A percentile compares a stretch with the other conserved stretches of the same genome.
Evolutionary conservation across 768 basidiomycete genomes (phyloP).

Genomic region (Kwoniella shandongensis): DNA sequence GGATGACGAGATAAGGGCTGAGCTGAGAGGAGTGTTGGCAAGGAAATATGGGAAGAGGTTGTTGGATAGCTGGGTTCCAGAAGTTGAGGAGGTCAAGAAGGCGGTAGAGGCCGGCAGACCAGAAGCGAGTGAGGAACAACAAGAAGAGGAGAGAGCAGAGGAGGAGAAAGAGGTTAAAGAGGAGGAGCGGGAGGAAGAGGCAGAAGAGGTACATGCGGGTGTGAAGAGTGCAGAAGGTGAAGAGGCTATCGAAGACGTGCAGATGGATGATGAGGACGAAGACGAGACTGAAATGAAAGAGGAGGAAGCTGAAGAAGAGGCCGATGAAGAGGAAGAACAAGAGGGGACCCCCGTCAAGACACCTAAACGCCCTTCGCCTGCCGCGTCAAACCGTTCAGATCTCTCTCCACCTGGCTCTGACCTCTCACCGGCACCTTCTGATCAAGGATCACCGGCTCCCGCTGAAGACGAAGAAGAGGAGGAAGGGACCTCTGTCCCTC

Average conservation of each 20-base stretch:
- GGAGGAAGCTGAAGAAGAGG: conserved; percentile 3
- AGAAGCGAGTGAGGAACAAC: conserved; percentile 3
- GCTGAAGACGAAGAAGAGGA: neutral
- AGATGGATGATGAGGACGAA: neutral
- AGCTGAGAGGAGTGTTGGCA: conserved; percentile 46
- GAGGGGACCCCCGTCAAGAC: conserved; percentile 9
- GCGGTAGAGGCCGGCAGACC: conserved; percentile 21
- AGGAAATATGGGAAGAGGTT: conserved; percentile 39
- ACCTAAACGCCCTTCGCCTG: conserved; percentile 16
- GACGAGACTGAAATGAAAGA: neutral
- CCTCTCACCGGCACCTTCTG: conserved; percentile 20
- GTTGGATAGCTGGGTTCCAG: conserved; percentile 43
- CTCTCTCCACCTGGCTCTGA: conserved; percentile 25
- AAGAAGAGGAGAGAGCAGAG: conserved; percentile 8
- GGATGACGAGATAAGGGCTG: conserved; percentile 62
- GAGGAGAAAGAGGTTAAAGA: conserved; percentile 2
- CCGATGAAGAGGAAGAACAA: conserved; percentile 3
- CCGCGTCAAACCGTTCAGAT: conserved; percentile 19
- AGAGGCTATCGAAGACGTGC: neutral
- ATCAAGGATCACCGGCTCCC: neutral
- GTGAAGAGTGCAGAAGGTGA: neutral
- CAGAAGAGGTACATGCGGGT: conserved; percentile 4
- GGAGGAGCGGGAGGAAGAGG: conserved; percentile 5
- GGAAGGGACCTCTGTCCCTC: neutral
- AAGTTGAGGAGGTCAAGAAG: conserved; percentile 20